A percentile compares a stretch with the other conserved stretches of the same genome.
phyloP scores from a whole-genome alignment of 805 yeast species.

The Saccharomycopsis sp. region DNA sequence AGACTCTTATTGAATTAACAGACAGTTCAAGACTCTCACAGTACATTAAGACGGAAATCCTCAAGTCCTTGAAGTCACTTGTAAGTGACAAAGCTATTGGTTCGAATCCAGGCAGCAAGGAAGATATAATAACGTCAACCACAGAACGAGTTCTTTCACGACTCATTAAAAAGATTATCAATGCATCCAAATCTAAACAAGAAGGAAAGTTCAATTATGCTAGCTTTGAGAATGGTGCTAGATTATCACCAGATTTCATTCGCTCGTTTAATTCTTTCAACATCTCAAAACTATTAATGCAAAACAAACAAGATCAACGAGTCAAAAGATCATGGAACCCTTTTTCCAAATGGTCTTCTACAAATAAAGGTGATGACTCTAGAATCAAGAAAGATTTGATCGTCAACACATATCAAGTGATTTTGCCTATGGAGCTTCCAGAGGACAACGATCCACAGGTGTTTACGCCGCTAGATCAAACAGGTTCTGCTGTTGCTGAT shows the following conservation, averaged over 20 bases:
- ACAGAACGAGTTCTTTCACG: slow-evolving; percentile 14
- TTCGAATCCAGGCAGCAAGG: not conserved
- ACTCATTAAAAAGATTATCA: slow-evolving; percentile 7
- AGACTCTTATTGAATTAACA: not conserved
- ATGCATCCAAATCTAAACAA: not conserved
- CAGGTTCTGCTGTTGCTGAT: not conserved
- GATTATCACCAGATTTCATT: slow-evolving; percentile 14
- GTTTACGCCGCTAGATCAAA: not conserved
- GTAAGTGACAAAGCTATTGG: not conserved
- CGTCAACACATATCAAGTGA: slow-evolving; percentile 19
- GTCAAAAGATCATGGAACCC: not conserved
- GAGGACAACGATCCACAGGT: slow-evolving; percentile 11
- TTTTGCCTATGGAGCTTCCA: slow-evolving; percentile 13
- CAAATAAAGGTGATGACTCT: not conserved
- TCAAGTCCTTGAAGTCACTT: slow-evolving; percentile 3
- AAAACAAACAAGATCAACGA: slow-evolving; percentile 1
- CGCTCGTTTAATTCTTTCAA: slow-evolving; percentile 16
- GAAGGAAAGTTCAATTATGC: slow-evolving; percentile 16
- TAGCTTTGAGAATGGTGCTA: slow-evolving; percentile 20
- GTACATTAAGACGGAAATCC: slow-evolving; percentile 8
- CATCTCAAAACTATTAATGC: slow-evolving; percentile 8
- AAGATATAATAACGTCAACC: slow-evolving; percentile 14
- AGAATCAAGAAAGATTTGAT: slow-evolving; percentile 7
- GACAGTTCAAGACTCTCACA: not conserved
- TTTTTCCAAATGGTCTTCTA: not conserved